A percentile compares a stretch with the other conserved stretches of the same genome.
Conservation (phyloP, 2,329 filamentous ascomycete genomes). For the Exophiala sp. region DNA sequence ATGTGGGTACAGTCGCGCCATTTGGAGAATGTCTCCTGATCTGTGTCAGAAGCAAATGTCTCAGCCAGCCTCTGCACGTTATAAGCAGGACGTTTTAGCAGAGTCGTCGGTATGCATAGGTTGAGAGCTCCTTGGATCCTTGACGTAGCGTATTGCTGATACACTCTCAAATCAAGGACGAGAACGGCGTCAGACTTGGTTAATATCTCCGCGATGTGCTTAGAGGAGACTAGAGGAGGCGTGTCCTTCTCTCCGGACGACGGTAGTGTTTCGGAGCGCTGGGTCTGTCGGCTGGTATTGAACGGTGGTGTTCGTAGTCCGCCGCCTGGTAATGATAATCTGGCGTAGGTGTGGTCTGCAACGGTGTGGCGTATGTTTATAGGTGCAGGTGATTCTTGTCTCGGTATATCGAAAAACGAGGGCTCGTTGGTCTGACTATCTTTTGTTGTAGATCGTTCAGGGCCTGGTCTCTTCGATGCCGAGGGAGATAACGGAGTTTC, state of each 20-base stretch:
- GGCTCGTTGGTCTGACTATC: constrained; percentile 15
- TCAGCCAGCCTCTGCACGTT: constrained; percentile 82
- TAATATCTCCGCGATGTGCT: constrained; percentile 57
- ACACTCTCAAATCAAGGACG: constrained; percentile 80
- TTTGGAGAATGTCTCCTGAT: constrained; percentile 68
- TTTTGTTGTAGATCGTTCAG: constrained; percentile 8
- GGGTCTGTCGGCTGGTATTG: constrained; percentile 1
- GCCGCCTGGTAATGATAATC: constrained; percentile 54
- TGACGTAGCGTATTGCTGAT: constrained; percentile 72
- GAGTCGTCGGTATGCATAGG: constrained; percentile 88
- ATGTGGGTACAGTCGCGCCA: constrained; percentile 76
- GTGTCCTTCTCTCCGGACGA: constrained; percentile 42
- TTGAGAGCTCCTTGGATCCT: constrained; percentile 80
- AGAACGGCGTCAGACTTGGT: constrained; percentile 56
- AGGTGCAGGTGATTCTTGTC: constrained; percentile 47
- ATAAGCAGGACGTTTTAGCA: constrained; percentile 87
- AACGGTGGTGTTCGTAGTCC: constrained; percentile 40
- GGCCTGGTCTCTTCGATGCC: too few species aligned
- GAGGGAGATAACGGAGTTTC: constrained; percentile 2
- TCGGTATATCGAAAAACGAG: constrained; percentile 43
- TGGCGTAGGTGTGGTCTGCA: constrained; percentile 47
- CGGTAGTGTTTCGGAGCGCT: constrained; percentile 55
- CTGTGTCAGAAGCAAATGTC: constrained; percentile 71
- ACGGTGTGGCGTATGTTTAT: constrained; percentile 38
- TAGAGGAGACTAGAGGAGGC: constrained; percentile 53